Evolutionary conservation across 2,329 filamentous ascomycete genomes (phyloP).

Genomic region (Hymenoscyphus linearis): DNA sequence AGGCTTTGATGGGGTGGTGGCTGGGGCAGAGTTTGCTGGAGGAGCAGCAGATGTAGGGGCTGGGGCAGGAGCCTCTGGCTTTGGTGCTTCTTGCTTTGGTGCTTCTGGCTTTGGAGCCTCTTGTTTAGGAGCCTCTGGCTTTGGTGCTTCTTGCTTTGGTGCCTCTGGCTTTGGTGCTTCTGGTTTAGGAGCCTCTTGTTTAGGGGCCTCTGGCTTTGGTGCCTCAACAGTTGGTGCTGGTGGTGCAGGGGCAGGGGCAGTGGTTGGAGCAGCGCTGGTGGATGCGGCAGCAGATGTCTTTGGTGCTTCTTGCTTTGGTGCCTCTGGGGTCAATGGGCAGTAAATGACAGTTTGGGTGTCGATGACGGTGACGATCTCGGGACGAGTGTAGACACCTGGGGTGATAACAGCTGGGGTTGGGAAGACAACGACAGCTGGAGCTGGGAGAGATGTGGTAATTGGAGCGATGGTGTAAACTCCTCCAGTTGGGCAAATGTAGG

Average conservation of each 20-base stretch:
- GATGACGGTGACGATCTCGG: constrained; percentile 60
- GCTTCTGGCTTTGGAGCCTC: constrained; percentile 1
- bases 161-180: constrained; percentile 1
- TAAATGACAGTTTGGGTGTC: constrained; percentile 62
- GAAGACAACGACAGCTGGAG: constrained; percentile 54
- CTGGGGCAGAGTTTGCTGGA: neutral
- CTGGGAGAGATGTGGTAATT: constrained; percentile 54
- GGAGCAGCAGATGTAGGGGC: constrained; percentile 9
- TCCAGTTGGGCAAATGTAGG: constrained; percentile 66
- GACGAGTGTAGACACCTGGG: constrained; percentile 69
- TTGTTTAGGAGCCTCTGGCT: too few species aligned
- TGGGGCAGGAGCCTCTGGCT: constrained; percentile 2
- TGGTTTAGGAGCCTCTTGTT: neutral
- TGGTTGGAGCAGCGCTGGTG: constrained; percentile 2
- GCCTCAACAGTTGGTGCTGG: constrained; percentile 42
- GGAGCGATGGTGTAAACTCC: constrained; percentile 74
- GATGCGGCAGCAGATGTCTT: constrained; percentile 15
- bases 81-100: too few species aligned
- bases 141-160: too few species aligned
- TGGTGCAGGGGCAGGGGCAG: neutral
- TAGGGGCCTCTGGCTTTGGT: neutral
- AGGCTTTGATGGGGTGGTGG: constrained; percentile 29
- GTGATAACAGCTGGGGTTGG: constrained; percentile 59
- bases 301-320: constrained; percentile 33
- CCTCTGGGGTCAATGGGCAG: constrained; percentile 57